Percentiles rank a stretch among this genome's conserved stretches.
phyloP scores from a whole-genome alignment of 108 stramenopile genomes.

The Hondaea fermentalgiana region DNA sequence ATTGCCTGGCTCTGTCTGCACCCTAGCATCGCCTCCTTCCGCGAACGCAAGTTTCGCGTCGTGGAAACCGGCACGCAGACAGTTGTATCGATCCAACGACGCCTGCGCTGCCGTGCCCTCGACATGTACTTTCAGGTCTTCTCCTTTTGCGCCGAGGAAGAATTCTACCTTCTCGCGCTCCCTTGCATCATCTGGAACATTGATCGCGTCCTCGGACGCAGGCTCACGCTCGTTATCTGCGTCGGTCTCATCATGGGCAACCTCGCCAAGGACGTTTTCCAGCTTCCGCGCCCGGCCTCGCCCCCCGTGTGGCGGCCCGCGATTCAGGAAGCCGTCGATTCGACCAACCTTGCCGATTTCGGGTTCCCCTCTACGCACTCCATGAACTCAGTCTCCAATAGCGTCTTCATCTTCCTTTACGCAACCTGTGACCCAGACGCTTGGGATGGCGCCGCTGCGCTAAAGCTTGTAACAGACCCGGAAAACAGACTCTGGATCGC shows the following conservation, averaged over 20 bases:
- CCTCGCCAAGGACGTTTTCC: neutral
- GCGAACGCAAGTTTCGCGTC: neutral
- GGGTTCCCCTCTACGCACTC: neutral
- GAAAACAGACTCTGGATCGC: neutral
- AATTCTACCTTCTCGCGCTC: neutral
- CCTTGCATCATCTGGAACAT: conserved; percentile 11
- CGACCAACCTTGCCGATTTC: neutral
- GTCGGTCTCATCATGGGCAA: neutral
- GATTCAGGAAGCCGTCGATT: neutral
- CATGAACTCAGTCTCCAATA: neutral
- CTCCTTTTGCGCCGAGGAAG: conserved; percentile 8
- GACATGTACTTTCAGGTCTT: conserved; percentile 1
- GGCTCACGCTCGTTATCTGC: neutral
- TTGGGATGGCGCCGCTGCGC: neutral
- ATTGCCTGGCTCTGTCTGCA: neutral
- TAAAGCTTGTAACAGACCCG: neutral
- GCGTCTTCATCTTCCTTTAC: neutral
- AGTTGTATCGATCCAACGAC: neutral
- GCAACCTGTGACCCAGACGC: neutral
- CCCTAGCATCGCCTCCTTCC: neutral
- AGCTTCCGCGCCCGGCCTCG: neutral
- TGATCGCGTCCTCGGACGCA: neutral
- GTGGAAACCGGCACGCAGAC: neutral
- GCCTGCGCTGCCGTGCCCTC: neutral
- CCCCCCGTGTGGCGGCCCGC: neutral